Conservation (phyloP, 208 protist species). For the Trypanosoma cruzi region DNA sequence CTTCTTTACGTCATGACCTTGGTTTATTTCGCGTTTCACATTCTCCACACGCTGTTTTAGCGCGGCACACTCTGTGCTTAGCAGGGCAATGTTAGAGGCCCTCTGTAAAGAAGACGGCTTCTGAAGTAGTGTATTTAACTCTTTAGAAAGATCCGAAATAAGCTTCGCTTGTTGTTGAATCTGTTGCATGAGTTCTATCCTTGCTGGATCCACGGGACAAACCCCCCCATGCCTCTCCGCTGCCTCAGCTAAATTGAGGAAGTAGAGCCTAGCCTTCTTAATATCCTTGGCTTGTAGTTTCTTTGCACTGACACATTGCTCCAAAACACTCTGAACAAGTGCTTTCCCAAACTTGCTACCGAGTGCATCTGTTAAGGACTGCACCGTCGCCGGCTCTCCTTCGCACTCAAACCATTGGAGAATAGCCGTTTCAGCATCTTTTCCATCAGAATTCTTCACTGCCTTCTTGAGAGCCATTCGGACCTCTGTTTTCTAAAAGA, state of each 20-base stretch:
- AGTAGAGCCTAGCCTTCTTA: constrained; percentile 84
- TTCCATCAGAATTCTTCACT: constrained; percentile 45
- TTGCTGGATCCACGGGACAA: constrained; percentile 26
- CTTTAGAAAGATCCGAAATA: constrained; percentile 16
- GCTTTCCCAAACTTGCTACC: constrained; percentile 82
- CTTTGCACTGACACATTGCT: constrained; percentile 47
- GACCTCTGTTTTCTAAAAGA: background rate
- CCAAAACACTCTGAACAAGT: constrained; percentile 69
- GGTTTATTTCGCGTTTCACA: constrained; percentile 3
- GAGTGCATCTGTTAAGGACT: constrained; percentile 83
- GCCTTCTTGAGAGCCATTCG: constrained; percentile 30
- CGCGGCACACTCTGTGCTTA: constrained; percentile 19
- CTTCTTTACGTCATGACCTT: constrained; percentile 3
- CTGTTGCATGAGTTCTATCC: constrained; percentile 22
- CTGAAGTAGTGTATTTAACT: constrained; percentile 16
- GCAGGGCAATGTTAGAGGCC: constrained; percentile 6
- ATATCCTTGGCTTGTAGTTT: constrained; percentile 76
- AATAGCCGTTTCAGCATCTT: constrained; percentile 53
- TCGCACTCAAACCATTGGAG: constrained; percentile 85
- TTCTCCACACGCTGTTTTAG: constrained; percentile 14
- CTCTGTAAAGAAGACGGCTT: constrained; percentile 9
- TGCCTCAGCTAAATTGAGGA: constrained; percentile 22
- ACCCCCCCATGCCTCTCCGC: constrained; percentile 4
- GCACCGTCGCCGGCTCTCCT: constrained; percentile 79
- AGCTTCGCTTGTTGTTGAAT: constrained; percentile 4